phyloP scores from a whole-genome alignment of 805 yeast genomes.

The Candida montana region DNA sequence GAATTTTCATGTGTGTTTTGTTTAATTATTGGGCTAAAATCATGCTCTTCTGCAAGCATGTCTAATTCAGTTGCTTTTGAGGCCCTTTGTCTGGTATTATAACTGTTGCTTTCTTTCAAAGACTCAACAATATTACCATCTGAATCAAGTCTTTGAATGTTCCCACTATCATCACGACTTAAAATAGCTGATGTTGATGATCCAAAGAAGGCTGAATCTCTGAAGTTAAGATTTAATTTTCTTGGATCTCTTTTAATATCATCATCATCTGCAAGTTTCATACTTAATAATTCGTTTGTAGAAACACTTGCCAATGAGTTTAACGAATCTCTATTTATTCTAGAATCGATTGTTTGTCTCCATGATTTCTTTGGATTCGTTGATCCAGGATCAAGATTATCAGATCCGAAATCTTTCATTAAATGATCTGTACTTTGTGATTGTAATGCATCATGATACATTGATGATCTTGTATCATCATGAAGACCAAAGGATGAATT shows the following conservation, averaged over 20 bases:
- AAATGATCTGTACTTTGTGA: slow-evolving; percentile 37
- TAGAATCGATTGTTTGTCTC: slow-evolving; percentile 39
- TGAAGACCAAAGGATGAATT: slow-evolving; percentile 31
- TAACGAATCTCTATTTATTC: slow-evolving; percentile 51
- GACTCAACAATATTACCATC: slow-evolving; percentile 25
- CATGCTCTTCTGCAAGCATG: slow-evolving; percentile 21
- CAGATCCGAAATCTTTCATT: slow-evolving; percentile 15
- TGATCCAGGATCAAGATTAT: slow-evolving; percentile 7
- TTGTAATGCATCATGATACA: slow-evolving; percentile 35
- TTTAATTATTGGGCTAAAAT: background rate
- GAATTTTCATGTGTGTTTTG: slow-evolving; percentile 15
- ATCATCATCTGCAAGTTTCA: slow-evolving; percentile 65
- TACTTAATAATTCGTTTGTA: slow-evolving; percentile 76
- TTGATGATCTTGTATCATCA: slow-evolving; percentile 25
- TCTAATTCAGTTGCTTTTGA: slow-evolving; percentile 22
- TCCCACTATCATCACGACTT: slow-evolving; percentile 25
- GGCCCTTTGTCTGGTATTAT: slow-evolving; percentile 12
- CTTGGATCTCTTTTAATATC: slow-evolving; percentile 38
- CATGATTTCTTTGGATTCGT: slow-evolving; percentile 46
- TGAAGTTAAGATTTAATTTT: slow-evolving; percentile 33
- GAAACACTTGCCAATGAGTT: slow-evolving; percentile 79
- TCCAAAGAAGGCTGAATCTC: slow-evolving; percentile 37
- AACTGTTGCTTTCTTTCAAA: slow-evolving; percentile 1
- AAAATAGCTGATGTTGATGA: slow-evolving; percentile 23
- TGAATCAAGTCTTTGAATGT: slow-evolving; percentile 23